A percentile compares a stretch with the other conserved stretches of the same genome.
These are phyloP conservation scores for Dryas drummondii DNA, from an alignment of 306 rosid genomes.

Conservation along the genomic window DNA sequence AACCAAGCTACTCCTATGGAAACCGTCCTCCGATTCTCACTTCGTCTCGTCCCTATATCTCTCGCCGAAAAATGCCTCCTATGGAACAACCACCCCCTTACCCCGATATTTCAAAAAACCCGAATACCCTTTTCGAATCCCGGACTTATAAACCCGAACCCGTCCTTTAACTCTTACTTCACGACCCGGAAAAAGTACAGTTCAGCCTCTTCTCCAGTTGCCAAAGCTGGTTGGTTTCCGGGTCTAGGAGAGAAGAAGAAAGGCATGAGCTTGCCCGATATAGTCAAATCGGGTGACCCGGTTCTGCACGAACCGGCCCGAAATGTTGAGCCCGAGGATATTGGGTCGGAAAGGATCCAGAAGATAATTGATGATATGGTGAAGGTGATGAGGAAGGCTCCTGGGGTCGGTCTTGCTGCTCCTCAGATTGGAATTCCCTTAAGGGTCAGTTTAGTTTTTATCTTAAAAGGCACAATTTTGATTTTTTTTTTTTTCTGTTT, in stretches of 20 bases:
- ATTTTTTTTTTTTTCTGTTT: neutral
- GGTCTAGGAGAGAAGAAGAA: slow-evolving; percentile 64
- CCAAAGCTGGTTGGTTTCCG: slow-evolving; percentile 81
- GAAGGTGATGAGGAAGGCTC: slow-evolving; percentile 71
- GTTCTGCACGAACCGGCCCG: slow-evolving; percentile 85
- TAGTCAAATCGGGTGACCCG: slow-evolving; percentile 90
- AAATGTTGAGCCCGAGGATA: slow-evolving; percentile 55
- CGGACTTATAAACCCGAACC: slow-evolving; percentile 8
- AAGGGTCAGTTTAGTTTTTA: slow-evolving; percentile 45
- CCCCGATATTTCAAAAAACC: slow-evolving; percentile 24
- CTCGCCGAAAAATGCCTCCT: slow-evolving; percentile 23
- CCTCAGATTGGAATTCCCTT: slow-evolving; percentile 90
- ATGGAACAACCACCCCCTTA: neutral
- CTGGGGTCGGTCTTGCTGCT: slow-evolving; percentile 94
- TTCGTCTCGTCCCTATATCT: slow-evolving; percentile 37
- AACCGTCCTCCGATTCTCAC: slow-evolving; percentile 42
- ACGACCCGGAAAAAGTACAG: slow-evolving; percentile 24
- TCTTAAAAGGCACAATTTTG: neutral
- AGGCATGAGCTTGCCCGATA: slow-evolving; percentile 49
- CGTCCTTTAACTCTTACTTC: slow-evolving; percentile 14
- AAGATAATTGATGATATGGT: slow-evolving; percentile 87
- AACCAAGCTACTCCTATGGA: slow-evolving; percentile 38
- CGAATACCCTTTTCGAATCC: slow-evolving; percentile 2
- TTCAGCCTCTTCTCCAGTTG: slow-evolving; percentile 32
- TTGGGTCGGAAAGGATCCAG: slow-evolving; percentile 71